Percentiles rank a stretch among this genome's conserved stretches.
Evolutionary conservation across 345 rosid species (phyloP).

Genomic region (Syzygium oleosum): DNA sequence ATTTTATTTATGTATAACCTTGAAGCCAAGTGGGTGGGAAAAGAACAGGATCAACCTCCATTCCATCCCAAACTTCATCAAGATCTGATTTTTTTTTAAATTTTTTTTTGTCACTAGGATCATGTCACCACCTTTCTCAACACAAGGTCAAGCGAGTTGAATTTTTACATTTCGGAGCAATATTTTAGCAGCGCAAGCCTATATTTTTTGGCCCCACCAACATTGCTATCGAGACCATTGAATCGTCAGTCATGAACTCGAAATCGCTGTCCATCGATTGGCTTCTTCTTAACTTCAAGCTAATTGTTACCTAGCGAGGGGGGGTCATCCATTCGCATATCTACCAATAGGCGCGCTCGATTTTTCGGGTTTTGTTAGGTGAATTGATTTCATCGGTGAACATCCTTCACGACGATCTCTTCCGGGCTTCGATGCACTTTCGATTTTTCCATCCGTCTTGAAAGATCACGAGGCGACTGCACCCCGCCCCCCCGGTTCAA

Average conservation of each 20-base stretch:
- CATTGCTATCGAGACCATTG: neutral
- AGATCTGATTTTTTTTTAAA: neutral
- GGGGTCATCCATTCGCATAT: neutral
- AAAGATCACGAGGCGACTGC: neutral
- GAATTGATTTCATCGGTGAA: accelerated
- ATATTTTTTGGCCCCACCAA: accelerated
- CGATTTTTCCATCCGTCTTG: neutral
- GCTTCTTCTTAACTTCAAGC: neutral
- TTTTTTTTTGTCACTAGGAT: neutral
- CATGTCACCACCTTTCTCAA: neutral
- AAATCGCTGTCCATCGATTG: accelerated
- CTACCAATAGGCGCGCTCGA: neutral
- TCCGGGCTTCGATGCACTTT: neutral
- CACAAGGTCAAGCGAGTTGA: neutral
- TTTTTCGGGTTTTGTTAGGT: neutral
- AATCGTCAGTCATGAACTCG: neutral
- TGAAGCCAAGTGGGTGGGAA: neutral
- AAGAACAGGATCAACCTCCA: neutral
- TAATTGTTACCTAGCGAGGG: too few species aligned
- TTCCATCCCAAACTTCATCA: neutral
- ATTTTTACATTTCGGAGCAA: neutral
- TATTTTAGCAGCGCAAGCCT: neutral
- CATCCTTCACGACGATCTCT: accelerated
- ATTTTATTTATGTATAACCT: neutral
- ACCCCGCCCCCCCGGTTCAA: neutral